These are phyloP conservation scores for Chrysosporium queenslandicum DNA, from an alignment of 2,329 filamentous ascomycete genomes.

Conservation along the genomic window DNA sequence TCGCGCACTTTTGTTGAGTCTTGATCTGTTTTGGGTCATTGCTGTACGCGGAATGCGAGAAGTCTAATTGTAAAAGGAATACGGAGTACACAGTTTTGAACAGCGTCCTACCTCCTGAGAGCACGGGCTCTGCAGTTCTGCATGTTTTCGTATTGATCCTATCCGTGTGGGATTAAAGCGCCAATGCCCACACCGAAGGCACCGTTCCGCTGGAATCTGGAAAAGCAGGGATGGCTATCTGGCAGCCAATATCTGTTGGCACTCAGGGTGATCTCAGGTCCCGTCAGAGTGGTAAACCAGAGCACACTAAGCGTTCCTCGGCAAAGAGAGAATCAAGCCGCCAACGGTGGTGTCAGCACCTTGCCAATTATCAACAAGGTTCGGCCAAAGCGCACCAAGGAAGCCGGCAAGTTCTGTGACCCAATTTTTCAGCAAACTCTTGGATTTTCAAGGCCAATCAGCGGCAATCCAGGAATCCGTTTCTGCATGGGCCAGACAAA, in stretches of 20 bases:
- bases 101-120: too few species aligned
- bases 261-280: slow-evolving; percentile 1
- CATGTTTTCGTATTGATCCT: neutral
- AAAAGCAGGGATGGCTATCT: neutral
- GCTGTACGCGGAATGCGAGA: slow-evolving; percentile 5
- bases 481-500: slow-evolving; percentile 5
- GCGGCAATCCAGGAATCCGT: neutral
- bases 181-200: neutral
- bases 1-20: too few species aligned
- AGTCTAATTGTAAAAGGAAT: neutral
- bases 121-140: neutral
- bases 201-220: slow-evolving; percentile 7
- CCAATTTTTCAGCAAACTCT: slow-evolving; percentile 3
- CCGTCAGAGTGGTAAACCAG: slow-evolving; percentile 11
- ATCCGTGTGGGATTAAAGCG: neutral
- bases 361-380: neutral
- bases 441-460: slow-evolving; percentile 5
- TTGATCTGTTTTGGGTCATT: too few species aligned
- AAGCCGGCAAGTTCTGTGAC: neutral
- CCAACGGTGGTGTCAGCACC: neutral
- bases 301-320: neutral
- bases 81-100: too few species aligned
- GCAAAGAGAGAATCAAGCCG: neutral
- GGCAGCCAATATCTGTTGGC: neutral
- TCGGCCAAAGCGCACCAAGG: slow-evolving; percentile 1